phyloP scores from a whole-genome alignment of 73 alveolate species.

The Symbiodinium pilosum region DNA sequence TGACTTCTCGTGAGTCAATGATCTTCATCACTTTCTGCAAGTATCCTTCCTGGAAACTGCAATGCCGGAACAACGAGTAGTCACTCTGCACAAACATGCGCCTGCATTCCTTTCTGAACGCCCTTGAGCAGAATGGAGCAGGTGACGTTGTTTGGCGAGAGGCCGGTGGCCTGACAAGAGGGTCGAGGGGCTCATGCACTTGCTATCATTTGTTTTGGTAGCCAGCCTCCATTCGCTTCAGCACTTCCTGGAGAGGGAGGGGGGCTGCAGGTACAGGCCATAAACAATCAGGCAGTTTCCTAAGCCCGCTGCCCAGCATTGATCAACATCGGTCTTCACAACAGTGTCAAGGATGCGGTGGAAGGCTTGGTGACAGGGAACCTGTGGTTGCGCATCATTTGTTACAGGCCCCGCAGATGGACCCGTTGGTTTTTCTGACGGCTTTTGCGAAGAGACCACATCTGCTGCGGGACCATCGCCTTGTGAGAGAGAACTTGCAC shows the following conservation, averaged over 20 bases:
- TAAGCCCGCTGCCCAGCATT: constrained; percentile 14
- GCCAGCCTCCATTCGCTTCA: constrained; percentile 44
- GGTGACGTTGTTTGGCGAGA: constrained; percentile 64
- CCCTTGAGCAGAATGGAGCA: constrained; percentile 74
- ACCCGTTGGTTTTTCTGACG: not conserved
- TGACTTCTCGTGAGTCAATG: constrained; percentile 21
- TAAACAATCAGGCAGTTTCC: not conserved
- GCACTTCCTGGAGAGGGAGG: not conserved
- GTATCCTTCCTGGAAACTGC: constrained; percentile 31
- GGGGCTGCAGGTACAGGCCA: not conserved
- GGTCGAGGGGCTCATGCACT: not conserved
- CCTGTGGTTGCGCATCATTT: not conserved
- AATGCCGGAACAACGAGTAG: not conserved
- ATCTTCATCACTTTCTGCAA: constrained; percentile 61
- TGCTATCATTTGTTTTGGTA: too few species aligned
- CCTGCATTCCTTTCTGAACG: constrained; percentile 70
- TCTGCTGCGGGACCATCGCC: not conserved
- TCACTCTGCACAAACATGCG: not conserved
- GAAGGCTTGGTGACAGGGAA: constrained; percentile 24
- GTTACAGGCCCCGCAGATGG: not conserved
- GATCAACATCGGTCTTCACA: constrained; percentile 42
- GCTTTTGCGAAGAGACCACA: not conserved
- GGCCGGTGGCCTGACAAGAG: not conserved
- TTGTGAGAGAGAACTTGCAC: not conserved
- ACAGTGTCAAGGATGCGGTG: constrained; percentile 74